phyloP scores from a whole-genome alignment of 306 rosid genomes.

The Lotus japonicus region DNA sequence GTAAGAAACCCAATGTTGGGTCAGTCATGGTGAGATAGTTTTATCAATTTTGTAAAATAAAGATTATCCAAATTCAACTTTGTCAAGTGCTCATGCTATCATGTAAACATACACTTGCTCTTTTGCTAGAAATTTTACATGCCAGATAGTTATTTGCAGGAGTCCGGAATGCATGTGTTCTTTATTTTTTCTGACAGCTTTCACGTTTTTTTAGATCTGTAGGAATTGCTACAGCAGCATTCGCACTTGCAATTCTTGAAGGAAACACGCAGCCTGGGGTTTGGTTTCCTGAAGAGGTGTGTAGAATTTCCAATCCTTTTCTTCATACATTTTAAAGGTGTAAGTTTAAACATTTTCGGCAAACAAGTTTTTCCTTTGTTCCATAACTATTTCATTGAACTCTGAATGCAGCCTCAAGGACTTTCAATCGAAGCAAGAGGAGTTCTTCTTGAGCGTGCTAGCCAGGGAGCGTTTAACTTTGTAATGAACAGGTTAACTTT shows the following conservation, averaged over 20 bases:
- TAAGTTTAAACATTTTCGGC: not conserved
- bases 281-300: slow-evolving; percentile 98
- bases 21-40: too few relatives aligned
- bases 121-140: not conserved
- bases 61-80: too few relatives aligned
- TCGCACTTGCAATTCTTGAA: slow-evolving; percentile 84
- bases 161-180: not conserved
- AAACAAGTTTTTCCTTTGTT: slow-evolving; percentile 9
- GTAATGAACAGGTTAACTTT: slow-evolving; percentile 60
- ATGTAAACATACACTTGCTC: not conserved
- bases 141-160: not conserved
- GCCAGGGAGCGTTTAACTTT: slow-evolving; percentile 77
- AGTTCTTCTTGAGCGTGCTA: slow-evolving; percentile 80
- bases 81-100: not conserved
- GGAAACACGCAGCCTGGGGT: slow-evolving; percentile 92
- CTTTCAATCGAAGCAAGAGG: slow-evolving; percentile 80
- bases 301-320: not conserved
- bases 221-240: slow-evolving; percentile 73
- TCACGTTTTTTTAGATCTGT: slow-evolving; percentile 53
- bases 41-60: too few relatives aligned
- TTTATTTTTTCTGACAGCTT: not conserved
- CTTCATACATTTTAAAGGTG: not conserved
- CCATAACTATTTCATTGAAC: slow-evolving; percentile 12
- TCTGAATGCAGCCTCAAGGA: slow-evolving; percentile 61
- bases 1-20: too few relatives aligned